Percentiles rank a stretch among this genome's conserved stretches.
These are phyloP conservation scores for Colletotrichum aenigma DNA, from an alignment of 2,329 filamentous ascomycete genomes.

Conservation along the genomic window DNA sequence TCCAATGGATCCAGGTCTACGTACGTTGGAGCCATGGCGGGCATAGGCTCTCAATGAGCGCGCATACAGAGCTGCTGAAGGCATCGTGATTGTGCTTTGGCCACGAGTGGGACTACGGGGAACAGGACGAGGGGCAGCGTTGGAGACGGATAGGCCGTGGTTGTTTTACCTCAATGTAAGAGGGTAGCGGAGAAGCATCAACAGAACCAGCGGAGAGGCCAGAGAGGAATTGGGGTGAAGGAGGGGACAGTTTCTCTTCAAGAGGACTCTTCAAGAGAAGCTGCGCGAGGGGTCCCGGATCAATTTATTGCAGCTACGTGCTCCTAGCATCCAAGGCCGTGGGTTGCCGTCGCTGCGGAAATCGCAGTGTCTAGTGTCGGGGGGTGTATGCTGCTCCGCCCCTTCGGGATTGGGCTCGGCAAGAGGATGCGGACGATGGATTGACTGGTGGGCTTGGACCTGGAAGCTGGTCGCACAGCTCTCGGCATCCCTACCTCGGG, in stretches of 20 bases:
- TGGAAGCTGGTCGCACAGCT: background rate
- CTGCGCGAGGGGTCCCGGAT: background rate
- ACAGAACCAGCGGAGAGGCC: background rate
- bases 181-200: background rate
- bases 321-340: slow-evolving; percentile 5
- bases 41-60: slow-evolving; percentile 58
- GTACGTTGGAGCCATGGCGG: slow-evolving; percentile 59
- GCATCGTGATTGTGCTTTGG: slow-evolving; percentile 41
- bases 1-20: slow-evolving; percentile 23
- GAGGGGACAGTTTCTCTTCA: background rate
- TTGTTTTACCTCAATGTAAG: background rate
- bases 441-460: background rate
- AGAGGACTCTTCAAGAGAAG: background rate
- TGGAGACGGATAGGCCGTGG: background rate
- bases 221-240: background rate
- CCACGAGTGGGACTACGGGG: background rate
- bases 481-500: background rate
- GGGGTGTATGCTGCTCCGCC: slow-evolving; percentile 17
- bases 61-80: slow-evolving; percentile 54
- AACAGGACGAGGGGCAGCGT: background rate
- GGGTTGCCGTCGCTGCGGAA: slow-evolving; percentile 4
- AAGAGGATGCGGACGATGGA: background rate
- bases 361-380: background rate
- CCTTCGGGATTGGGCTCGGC: slow-evolving; percentile 22
- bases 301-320: slow-evolving; percentile 15